A percentile compares a stretch with the other conserved stretches of the same genome.
Evolutionary conservation across 345 rosid species (phyloP).

Genomic region (Erucastrum elatum): DNA sequence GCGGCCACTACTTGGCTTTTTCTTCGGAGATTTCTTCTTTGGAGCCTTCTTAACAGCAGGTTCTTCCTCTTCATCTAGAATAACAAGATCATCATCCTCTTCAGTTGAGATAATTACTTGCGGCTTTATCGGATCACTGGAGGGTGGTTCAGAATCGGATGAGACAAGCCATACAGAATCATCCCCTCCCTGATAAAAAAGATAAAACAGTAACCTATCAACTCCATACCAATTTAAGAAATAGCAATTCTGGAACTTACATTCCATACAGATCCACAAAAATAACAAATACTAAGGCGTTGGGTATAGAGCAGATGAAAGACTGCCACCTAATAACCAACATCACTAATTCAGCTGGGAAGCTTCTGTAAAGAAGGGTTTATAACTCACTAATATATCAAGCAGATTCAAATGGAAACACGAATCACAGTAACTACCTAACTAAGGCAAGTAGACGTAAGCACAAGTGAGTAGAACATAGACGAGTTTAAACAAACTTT

Average conservation of each 20-base stretch:
- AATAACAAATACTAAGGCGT: not conserved
- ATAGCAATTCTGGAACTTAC: not conserved
- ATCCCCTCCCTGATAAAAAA: constrained; percentile 28
- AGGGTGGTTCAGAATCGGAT: constrained; percentile 77
- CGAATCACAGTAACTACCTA: constrained; percentile 9
- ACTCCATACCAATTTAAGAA: not conserved
- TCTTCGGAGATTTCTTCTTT: constrained; percentile 53
- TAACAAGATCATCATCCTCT: constrained; percentile 42
- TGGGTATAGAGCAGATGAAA: not conserved
- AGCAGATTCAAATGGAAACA: no score
- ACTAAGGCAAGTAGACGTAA: not conserved
- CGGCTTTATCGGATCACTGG: constrained; percentile 30
- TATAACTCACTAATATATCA: not conserved
- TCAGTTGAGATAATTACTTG: constrained; percentile 33
- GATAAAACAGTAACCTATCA: constrained; percentile 1
- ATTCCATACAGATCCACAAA: constrained; percentile 4
- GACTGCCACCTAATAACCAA: not conserved
- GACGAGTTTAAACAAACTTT: not conserved
- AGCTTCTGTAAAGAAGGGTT: not conserved
- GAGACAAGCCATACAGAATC: constrained; percentile 53
- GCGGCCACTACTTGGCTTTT: constrained; percentile 31
- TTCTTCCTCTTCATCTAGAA: constrained; percentile 30
- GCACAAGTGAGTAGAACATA: constrained; percentile 1
- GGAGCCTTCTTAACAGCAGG: constrained; percentile 45
- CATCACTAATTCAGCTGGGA: not conserved